Percentiles rank a stretch among this genome's conserved stretches.
Conservation (phyloP, 345 rosid species). For the Populus ilicifolia region DNA sequence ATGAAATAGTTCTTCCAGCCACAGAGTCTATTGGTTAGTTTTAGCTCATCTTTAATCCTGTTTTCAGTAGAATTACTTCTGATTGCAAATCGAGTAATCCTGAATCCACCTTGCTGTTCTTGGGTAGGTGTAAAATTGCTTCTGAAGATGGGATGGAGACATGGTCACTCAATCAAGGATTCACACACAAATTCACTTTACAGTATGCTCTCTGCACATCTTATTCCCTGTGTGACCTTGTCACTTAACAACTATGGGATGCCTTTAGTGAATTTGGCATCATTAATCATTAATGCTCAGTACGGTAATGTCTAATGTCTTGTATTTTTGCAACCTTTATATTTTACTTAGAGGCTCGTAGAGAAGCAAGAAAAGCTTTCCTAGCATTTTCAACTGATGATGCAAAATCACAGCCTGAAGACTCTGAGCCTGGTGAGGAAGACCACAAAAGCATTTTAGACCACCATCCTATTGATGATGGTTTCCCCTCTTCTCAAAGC, state of each 20-base stretch:
- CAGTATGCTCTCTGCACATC: neutral
- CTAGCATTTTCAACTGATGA: slow-evolving; percentile 78
- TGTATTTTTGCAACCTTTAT: neutral
- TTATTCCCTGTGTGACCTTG: neutral
- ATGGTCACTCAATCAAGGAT: slow-evolving; percentile 76
- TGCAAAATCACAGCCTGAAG: slow-evolving; percentile 29
- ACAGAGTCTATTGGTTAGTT: slow-evolving; percentile 88
- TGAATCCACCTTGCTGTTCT: slow-evolving; percentile 17
- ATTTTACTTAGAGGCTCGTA: slow-evolving; percentile 62
- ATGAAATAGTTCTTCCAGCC: slow-evolving; percentile 79
- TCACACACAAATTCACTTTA: slow-evolving; percentile 50
- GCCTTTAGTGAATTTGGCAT: neutral
- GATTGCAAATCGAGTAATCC: slow-evolving; percentile 8
- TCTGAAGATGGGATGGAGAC: slow-evolving; percentile 95
- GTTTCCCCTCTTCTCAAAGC: slow-evolving; percentile 44
- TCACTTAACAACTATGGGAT: neutral
- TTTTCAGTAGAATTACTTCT: neutral
- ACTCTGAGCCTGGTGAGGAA: slow-evolving; percentile 38
- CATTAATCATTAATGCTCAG: neutral
- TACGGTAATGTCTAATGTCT: neutral
- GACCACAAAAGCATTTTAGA: slow-evolving; percentile 36
- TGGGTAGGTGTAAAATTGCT: slow-evolving; percentile 74
- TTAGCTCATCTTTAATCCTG: slow-evolving; percentile 8
- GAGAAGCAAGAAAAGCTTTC: slow-evolving; percentile 95
- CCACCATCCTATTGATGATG: slow-evolving; percentile 40